Evolutionary conservation across 106 monocot genomes (phyloP).

Genomic region (Acorus calamus): DNA sequence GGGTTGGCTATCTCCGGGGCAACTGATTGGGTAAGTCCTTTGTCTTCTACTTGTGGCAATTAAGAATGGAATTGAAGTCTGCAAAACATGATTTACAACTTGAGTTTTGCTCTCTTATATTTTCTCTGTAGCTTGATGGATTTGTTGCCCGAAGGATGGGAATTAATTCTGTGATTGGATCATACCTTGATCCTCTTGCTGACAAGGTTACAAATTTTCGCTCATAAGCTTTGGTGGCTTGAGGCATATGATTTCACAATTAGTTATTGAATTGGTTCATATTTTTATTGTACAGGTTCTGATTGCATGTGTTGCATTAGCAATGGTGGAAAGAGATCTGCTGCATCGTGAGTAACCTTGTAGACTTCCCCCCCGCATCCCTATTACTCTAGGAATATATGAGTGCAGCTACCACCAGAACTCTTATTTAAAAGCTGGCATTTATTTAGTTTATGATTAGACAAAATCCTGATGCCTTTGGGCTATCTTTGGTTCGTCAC

Average conservation of each 20-base stretch:
- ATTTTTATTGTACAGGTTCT: slow-evolving; percentile 55
- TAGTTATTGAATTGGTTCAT: background rate
- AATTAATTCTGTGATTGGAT: slow-evolving; percentile 88
- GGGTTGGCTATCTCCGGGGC: slow-evolving; percentile 64
- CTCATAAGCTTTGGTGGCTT: background rate
- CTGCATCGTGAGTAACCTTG: slow-evolving; percentile 53
- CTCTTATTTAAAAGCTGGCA: too few species aligned
- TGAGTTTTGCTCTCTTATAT: background rate
- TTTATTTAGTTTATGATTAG: too few species aligned
- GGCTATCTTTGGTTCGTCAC: background rate
- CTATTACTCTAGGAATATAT: background rate
- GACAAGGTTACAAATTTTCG: slow-evolving; percentile 60
- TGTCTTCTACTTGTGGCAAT: background rate
- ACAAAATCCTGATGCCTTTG: too few species aligned
- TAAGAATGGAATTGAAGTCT: too few species aligned
- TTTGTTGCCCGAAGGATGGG: slow-evolving; percentile 88
- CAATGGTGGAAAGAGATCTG: slow-evolving; percentile 85
- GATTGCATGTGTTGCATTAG: slow-evolving; percentile 78
- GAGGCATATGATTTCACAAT: too few species aligned
- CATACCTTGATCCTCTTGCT: slow-evolving; percentile 96
- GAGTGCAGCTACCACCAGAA: too few species aligned
- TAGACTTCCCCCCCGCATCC: background rate
- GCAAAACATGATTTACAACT: too few species aligned
- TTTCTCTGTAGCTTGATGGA: slow-evolving; percentile 60
- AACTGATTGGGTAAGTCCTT: slow-evolving; percentile 75